These are phyloP conservation scores for Gigaspora rosea DNA, from an alignment of 192 early-diverging fungal genomes.

Conservation along the genomic window DNA sequence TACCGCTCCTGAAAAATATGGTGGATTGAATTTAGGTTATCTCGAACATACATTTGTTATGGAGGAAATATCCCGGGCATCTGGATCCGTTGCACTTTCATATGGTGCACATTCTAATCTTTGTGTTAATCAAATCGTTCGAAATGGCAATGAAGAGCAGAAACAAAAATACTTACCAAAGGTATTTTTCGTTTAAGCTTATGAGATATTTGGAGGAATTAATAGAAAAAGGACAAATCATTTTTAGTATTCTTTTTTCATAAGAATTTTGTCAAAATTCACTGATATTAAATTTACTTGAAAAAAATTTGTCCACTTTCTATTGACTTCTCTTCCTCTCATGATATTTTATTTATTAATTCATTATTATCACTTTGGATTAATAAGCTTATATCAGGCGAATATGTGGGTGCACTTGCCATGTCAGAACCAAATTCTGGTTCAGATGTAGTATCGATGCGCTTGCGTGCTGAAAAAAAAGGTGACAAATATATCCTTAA, in stretches of 20 bases:
- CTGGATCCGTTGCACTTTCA: conserved; percentile 86
- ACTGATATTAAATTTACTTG: too few relatives aligned
- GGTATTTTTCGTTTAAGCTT: conserved; percentile 32
- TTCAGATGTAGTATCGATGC: conserved; percentile 94
- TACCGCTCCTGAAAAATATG: conserved; percentile 85
- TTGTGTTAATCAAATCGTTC: conserved; percentile 94
- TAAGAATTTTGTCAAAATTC: too few relatives aligned
- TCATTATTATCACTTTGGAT: background rate
- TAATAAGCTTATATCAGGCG: conserved; percentile 74
- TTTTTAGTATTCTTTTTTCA: too few relatives aligned
- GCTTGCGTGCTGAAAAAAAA: conserved; percentile 75
- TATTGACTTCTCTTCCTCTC: too few relatives aligned
- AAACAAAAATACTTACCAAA: conserved; percentile 89
- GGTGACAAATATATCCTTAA: conserved; percentile 85
- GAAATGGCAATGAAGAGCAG: conserved; percentile 85
- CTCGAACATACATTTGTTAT: conserved; percentile 87
- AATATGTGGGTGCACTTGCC: conserved; percentile 87
- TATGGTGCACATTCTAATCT: conserved; percentile 98
- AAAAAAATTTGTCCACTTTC: too few relatives aligned
- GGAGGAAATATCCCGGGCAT: conserved; percentile 91
- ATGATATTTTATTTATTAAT: background rate
- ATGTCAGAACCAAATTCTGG: conserved; percentile 93
- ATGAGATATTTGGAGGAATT: background rate
- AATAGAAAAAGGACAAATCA: too few relatives aligned
- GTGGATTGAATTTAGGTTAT: conserved; percentile 89